Conservation (phyloP, 2,329 filamentous ascomycete genomes). For the Ascochyta koolunga region DNA sequence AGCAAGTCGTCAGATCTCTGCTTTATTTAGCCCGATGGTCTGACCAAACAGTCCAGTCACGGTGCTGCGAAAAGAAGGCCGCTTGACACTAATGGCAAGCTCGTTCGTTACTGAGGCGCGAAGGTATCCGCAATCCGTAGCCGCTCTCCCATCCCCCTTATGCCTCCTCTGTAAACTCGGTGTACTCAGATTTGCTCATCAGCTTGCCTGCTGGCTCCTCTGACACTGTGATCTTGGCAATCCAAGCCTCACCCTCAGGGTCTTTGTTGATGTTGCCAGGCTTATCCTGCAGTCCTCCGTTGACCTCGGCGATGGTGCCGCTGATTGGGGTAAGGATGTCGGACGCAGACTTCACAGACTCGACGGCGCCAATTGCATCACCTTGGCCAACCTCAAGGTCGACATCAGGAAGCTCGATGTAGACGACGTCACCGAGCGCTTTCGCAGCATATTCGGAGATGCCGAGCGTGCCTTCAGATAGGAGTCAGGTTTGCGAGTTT, state of each 20-base stretch:
- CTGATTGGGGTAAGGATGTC: slow-evolving; percentile 91
- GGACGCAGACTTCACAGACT: slow-evolving; percentile 98
- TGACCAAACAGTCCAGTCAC: too few relatives aligned
- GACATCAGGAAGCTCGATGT: slow-evolving; percentile 84
- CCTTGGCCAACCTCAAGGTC: slow-evolving; percentile 73
- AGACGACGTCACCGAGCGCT: slow-evolving; percentile 94
- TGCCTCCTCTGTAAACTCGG: slow-evolving; percentile 68
- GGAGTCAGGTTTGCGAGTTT: slow-evolving; percentile 9
- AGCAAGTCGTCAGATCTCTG: too few relatives aligned
- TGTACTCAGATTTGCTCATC: slow-evolving; percentile 81
- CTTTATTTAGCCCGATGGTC: too few relatives aligned
- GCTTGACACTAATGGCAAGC: background rate
- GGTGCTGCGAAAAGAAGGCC: background rate
- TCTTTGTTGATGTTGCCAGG: slow-evolving; percentile 87
- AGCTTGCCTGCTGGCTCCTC: slow-evolving; percentile 67
- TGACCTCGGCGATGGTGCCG: slow-evolving; percentile 77
- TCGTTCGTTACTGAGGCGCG: background rate
- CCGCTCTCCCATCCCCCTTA: background rate
- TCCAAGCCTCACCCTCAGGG: slow-evolving; percentile 90
- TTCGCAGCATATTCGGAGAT: slow-evolving; percentile 92
- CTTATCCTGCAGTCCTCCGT: slow-evolving; percentile 79
- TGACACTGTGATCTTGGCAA: slow-evolving; percentile 82
- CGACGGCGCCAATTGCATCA: slow-evolving; percentile 90
- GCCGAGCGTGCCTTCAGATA: slow-evolving; percentile 66
- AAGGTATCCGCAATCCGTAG: background rate